A percentile compares a stretch with the other conserved stretches of the same genome.
phyloP scores from a whole-genome alignment of 768 basidiomycete species.

The Rhodotorula paludigena region DNA sequence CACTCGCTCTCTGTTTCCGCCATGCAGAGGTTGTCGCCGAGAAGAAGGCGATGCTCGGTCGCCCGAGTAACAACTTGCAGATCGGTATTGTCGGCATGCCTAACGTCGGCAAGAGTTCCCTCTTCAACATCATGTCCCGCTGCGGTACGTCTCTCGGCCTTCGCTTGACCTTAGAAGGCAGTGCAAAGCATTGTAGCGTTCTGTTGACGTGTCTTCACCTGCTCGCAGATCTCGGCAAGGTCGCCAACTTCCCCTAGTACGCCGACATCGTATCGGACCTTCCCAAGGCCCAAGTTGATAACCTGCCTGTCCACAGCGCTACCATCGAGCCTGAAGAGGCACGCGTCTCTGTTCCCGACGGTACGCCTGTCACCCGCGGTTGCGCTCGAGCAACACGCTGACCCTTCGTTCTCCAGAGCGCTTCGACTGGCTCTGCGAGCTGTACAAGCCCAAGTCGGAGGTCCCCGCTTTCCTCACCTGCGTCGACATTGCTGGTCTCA shows the following conservation, averaged over 20 bases:
- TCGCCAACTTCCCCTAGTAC: constrained; percentile 86
- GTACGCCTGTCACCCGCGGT: not conserved
- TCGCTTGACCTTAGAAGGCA: too few species aligned
- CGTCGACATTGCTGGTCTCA: constrained; percentile 97
- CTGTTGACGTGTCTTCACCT: too few species aligned
- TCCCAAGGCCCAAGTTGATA: not conserved
- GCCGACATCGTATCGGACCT: not conserved
- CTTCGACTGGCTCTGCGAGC: constrained; percentile 87
- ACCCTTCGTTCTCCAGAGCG: constrained; percentile 49
- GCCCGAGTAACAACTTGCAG: constrained; percentile 94
- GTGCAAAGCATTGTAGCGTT: too few species aligned
- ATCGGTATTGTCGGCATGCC: constrained; percentile 74
- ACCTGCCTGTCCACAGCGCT: constrained; percentile 5
- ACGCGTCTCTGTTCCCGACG: constrained; percentile 89
- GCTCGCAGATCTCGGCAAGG: constrained; percentile 37
- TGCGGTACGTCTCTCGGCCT: constrained; percentile 57
- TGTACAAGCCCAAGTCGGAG: constrained; percentile 80
- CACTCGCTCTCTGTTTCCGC: not conserved
- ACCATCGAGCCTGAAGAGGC: constrained; percentile 47
- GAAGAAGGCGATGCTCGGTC: constrained; percentile 81
- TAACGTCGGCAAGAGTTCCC: constrained; percentile 98
- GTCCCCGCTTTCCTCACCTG: constrained; percentile 94
- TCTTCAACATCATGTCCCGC: constrained; percentile 93
- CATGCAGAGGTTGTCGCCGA: constrained; percentile 58
- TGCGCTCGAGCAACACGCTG: not conserved